phyloP scores from a whole-genome alignment of 768 basidiomycete genomes.

The Megacollybia marginata region DNA sequence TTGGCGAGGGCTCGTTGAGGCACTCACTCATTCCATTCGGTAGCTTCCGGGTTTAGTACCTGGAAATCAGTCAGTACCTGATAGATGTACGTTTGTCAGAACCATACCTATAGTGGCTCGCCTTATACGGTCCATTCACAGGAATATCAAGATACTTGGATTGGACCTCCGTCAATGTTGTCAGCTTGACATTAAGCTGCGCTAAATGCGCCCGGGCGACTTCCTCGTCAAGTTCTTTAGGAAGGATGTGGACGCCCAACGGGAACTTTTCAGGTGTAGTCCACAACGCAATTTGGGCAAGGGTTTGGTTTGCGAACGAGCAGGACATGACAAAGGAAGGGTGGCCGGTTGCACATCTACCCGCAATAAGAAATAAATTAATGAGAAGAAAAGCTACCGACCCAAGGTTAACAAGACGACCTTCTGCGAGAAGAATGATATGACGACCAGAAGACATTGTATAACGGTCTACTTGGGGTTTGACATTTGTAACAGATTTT shows the following conservation, averaged over 20 bases:
- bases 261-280: slow-evolving; percentile 88
- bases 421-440: slow-evolving; percentile 95
- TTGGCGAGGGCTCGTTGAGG: slow-evolving; percentile 76
- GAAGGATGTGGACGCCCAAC: slow-evolving; percentile 96
- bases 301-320: slow-evolving; percentile 97
- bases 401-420: slow-evolving; percentile 98
- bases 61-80: slow-evolving; percentile 7
- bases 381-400: slow-evolving; percentile 24
- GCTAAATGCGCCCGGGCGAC: slow-evolving; percentile 94
- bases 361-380: slow-evolving; percentile 4
- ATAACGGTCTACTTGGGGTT: slow-evolving; percentile 98
- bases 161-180: slow-evolving; percentile 63
- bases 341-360: slow-evolving; percentile 94
- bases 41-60: slow-evolving; percentile 18
- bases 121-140: slow-evolving; percentile 54
- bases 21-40: slow-evolving; percentile 31
- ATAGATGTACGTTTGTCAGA: no score
- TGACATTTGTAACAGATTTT: slow-evolving; percentile 76
- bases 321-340: slow-evolving; percentile 99
- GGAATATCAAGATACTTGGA: slow-evolving; percentile 90
- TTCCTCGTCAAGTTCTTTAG: slow-evolving; percentile 98
- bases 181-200: slow-evolving; percentile 92
- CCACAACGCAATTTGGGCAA: slow-evolving; percentile 98
- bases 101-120: slow-evolving; percentile 23
- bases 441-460: slow-evolving; percentile 91